These are phyloP conservation scores for Vaucheria bursata DNA, from an alignment of 352 stramenopile species.

Conservation along the genomic window DNA sequence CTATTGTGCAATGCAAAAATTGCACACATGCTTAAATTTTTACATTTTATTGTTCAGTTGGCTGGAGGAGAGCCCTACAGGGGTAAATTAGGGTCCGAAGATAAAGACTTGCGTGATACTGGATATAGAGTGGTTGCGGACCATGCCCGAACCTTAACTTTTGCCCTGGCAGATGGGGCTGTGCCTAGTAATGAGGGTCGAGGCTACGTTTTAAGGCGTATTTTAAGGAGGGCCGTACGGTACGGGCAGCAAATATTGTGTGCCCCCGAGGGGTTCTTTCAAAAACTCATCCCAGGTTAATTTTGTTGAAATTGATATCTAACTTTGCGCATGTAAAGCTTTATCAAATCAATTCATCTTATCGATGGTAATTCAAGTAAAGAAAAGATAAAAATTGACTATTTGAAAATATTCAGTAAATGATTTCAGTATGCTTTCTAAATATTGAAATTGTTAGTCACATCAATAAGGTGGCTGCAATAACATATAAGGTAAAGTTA, in stretches of 20 bases:
- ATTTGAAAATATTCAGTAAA: too few species aligned
- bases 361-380: too few species aligned
- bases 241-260: constrained; percentile 96
- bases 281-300: constrained; percentile 73
- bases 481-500: too few species aligned
- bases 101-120: constrained; percentile 71
- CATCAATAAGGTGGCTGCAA: too few species aligned
- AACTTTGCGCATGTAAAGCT: too few species aligned
- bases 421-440: too few species aligned
- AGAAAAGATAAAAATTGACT: too few species aligned
- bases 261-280: constrained; percentile 82
- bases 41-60: neutral
- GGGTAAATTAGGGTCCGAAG: constrained; percentile 70
- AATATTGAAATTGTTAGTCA: too few species aligned
- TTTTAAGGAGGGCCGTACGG: constrained; percentile 89
- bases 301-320: too few species aligned
- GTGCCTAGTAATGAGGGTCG: constrained; percentile 88
- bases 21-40: neutral
- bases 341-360: too few species aligned
- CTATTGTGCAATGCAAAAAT: neutral
- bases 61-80: constrained; percentile 51
- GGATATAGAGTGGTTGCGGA: constrained; percentile 89
- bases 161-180: constrained; percentile 94
- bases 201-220: constrained; percentile 94
- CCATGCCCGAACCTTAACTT: constrained; percentile 92